Conservation (phyloP, 192 early-diverging fungal species). For the Funneliformis mosseae region DNA sequence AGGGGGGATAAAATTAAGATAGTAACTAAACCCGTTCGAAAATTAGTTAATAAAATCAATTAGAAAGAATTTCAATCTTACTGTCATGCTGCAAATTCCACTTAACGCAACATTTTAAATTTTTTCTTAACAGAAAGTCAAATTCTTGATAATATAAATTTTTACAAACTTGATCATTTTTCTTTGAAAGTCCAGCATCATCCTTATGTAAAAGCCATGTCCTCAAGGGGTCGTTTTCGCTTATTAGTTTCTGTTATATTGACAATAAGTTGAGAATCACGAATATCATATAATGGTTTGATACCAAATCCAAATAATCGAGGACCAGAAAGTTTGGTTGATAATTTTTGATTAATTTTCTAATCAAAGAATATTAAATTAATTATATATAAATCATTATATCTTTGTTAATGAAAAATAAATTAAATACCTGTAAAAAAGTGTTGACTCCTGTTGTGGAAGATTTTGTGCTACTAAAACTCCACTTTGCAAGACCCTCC, state of each 20-base stretch:
- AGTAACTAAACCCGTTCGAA: too few species aligned
- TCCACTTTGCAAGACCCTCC: neutral
- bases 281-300: neutral
- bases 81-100: constrained; percentile 96
- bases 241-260: neutral
- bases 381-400: too few species aligned
- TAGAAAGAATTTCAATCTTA: constrained; percentile 7
- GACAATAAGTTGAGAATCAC: neutral
- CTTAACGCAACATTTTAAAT: constrained; percentile 99
- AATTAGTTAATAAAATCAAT: neutral
- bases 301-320: neutral
- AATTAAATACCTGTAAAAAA: neutral
- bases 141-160: too few species aligned
- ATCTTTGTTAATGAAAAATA: too few species aligned
- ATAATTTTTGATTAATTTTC: neutral
- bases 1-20: constrained; percentile 63
- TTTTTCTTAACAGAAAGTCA: constrained; percentile 76
- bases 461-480: neutral
- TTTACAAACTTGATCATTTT: too few species aligned
- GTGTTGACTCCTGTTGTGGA: neutral
- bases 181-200: too few species aligned
- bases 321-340: neutral
- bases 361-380: neutral
- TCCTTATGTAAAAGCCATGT: neutral
- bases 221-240: neutral